Evolutionary conservation across 148 eudicot genomes (phyloP), one percentile per base, ranked within the genome.

Genomic region (Agrostemma githago): DNA sequence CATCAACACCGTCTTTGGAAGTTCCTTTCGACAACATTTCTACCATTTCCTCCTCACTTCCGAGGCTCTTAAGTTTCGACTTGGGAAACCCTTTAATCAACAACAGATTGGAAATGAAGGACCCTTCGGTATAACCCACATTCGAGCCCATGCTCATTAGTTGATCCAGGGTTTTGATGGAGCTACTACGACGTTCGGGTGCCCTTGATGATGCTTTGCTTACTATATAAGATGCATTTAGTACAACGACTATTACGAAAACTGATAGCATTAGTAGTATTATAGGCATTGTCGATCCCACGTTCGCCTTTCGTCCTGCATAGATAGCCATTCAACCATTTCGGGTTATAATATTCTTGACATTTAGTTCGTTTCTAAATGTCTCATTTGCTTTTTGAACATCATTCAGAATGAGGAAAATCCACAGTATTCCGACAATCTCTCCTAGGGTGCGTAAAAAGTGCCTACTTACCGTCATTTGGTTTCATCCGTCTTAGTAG

Each of bases 1-100:
- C 76, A 62, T 43, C 68, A 26, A 73, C 67, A 43, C 75, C 75
- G 1, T 63, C 74, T 3, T 56, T 38, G 7, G 74, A 42, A n/a
- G 46, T 72, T 62, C 76, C 76, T 43, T 44, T 62, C 0, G 60
- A 11, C 10, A 73, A 44, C 43, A 20, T 20, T 0, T 44, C 42
- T 9, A 73, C 41, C 76, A 73, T 73, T 44, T 73, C 58, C 5
- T 46, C 14, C 26, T 62, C 59, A 0, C 42, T 16, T 10, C 20
- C 15, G 10, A 42, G 38, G 16, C 54, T 48, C 16, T 62, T 34
- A 2, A 73, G 17, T 4, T 46, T 44, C 1, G 65, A 60, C 10
- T 73, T 19, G 3, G 26, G 5, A 62, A 73, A 12, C 2, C 76
- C 76, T 44, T 14, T 41, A 8, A 21, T n/a, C 12, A 43, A 2